Conservation (phyloP, 768 basidiomycete genomes). For the Tulasnella calospora region DNA sequence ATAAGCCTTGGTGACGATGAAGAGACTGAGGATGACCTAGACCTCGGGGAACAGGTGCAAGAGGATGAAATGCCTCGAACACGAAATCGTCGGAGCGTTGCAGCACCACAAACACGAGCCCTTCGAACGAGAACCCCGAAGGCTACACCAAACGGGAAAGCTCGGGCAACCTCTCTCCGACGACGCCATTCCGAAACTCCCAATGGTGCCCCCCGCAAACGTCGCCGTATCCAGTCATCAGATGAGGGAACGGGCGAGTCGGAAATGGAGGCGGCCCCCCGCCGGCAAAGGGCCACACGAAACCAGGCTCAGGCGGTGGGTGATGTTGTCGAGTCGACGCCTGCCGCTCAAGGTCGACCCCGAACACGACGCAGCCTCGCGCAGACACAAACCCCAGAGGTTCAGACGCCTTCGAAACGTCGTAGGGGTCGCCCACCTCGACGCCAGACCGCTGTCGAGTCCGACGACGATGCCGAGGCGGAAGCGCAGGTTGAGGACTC, state of each 20-base stretch:
- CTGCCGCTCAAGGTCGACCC: background rate
- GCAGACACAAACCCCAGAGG: background rate
- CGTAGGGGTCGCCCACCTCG: background rate
- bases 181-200: background rate
- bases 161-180: background rate
- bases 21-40: slow-evolving; percentile 6
- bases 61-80: background rate
- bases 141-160: slow-evolving; percentile 5
- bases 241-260: slow-evolving; percentile 13
- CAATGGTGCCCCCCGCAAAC: slow-evolving; percentile 8
- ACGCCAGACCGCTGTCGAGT: background rate
- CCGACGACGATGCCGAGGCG: slow-evolving; percentile 25
- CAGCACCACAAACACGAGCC: background rate
- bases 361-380: background rate
- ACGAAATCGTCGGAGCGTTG: slow-evolving; percentile 1
- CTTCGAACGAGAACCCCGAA: background rate
- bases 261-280: background rate
- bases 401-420: slow-evolving; percentile 11
- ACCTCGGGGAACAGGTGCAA: background rate
- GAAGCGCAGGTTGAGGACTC: slow-evolving; percentile 17
- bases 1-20: slow-evolving; percentile 16
- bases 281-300: background rate
- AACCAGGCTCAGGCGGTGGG: background rate
- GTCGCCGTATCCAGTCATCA: slow-evolving; percentile 21
- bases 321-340: background rate